These are phyloP conservation scores for Boletus pseudo-olivaceus DNA, from an alignment of 768 basidiomycete species.

Conservation along the genomic window DNA sequence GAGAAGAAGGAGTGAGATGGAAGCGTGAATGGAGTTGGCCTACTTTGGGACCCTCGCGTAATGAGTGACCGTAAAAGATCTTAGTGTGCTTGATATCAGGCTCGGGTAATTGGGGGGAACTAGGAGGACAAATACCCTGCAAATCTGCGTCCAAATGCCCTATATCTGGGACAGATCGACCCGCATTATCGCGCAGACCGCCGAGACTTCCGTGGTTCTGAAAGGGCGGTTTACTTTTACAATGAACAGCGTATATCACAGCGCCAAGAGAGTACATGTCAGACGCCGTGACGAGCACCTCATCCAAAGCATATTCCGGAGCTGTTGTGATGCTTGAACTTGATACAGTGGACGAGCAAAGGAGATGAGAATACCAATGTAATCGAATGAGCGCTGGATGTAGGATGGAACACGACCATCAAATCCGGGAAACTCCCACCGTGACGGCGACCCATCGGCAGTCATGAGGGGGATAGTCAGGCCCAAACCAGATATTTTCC, in stretches of 20 bases:
- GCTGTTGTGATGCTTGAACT: slow-evolving; percentile 44
- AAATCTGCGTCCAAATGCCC: slow-evolving; percentile 67
- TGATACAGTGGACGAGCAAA: background rate
- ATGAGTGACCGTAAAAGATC: slow-evolving; percentile 78
- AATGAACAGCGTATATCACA: slow-evolving; percentile 87
- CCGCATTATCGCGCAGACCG: slow-evolving; percentile 65
- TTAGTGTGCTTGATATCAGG: slow-evolving; percentile 29
- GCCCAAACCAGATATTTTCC: slow-evolving; percentile 93
- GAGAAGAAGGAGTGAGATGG: slow-evolving; percentile 91
- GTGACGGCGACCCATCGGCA: slow-evolving; percentile 66
- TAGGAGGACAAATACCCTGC: slow-evolving; percentile 47
- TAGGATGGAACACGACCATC: slow-evolving; percentile 78
- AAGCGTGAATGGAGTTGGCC: slow-evolving; percentile 77
- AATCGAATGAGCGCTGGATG: slow-evolving; percentile 91
- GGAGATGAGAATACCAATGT: slow-evolving; percentile 61
- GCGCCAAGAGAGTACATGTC: slow-evolving; percentile 95
- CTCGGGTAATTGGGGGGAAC: slow-evolving; percentile 1
- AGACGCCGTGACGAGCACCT: slow-evolving; percentile 78
- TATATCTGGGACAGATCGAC: slow-evolving; percentile 59
- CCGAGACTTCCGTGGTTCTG: slow-evolving; percentile 76
- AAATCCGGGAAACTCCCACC: slow-evolving; percentile 89
- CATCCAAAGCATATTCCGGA: slow-evolving; percentile 92
- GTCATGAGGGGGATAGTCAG: slow-evolving; percentile 74
- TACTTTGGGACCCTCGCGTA: slow-evolving; percentile 66
- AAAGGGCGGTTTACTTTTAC: slow-evolving; percentile 83